These are phyloP conservation scores for Geotrichum phurueaensis DNA, from an alignment of 1,139 yeast genomes.

Conservation along the genomic window DNA sequence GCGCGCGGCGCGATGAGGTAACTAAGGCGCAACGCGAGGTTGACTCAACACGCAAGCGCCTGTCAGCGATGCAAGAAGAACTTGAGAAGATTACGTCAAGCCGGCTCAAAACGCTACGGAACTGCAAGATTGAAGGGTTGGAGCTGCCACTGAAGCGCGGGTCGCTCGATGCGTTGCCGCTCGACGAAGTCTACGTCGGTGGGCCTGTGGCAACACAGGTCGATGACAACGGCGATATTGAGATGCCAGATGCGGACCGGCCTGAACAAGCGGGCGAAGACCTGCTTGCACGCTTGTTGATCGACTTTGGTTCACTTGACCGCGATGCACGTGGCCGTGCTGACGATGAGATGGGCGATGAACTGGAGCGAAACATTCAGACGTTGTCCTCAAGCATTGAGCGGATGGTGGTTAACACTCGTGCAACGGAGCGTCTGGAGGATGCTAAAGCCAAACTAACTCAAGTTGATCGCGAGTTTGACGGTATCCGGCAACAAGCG, in stretches of 20 bases:
- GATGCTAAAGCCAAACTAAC: conserved; percentile 61
- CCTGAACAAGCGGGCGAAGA: conserved; percentile 16
- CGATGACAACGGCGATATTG: conserved; percentile 20
- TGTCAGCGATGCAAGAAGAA: conserved; percentile 46
- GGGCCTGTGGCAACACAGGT: conserved; percentile 15
- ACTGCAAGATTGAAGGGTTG: conserved; percentile 70
- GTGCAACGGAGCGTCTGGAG: conserved; percentile 68
- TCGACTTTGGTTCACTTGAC: conserved; percentile 53
- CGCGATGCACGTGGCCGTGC: conserved; percentile 39
- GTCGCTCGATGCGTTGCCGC: conserved; percentile 47
- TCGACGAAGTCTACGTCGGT: conserved; percentile 25
- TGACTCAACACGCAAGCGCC: conserved; percentile 31
- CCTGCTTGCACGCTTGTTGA: conserved; percentile 42
- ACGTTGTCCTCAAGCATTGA: conserved; percentile 54
- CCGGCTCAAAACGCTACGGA: conserved; percentile 56
- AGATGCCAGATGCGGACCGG: conserved; percentile 16
- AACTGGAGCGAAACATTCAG: conserved; percentile 45
- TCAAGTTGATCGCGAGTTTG: conserved; percentile 61
- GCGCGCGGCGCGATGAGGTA: conserved; percentile 10
- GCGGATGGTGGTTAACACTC: conserved; percentile 67
- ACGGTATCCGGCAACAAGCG: conserved; percentile 57
- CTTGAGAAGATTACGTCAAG: conserved; percentile 53
- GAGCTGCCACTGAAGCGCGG: conserved; percentile 62
- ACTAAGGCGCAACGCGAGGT: conserved; percentile 15
- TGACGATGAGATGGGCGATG: conserved; percentile 34